Conservation (phyloP, 1,284 basidiomycete species). For the Tylopilus sp. region DNA sequence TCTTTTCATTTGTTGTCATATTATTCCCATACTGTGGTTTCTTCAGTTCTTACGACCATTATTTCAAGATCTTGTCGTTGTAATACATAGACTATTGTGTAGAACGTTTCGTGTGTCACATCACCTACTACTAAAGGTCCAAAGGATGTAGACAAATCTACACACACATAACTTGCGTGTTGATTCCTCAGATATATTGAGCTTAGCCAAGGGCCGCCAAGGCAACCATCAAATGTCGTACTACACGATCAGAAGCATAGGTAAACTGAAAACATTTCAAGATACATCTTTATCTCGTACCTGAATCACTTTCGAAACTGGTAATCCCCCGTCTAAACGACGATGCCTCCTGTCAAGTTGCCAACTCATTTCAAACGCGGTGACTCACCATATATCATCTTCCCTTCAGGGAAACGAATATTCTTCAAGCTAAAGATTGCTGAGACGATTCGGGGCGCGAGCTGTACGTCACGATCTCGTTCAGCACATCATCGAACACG, state of each 20-base stretch:
- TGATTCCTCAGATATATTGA: not conserved
- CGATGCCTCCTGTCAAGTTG: not conserved
- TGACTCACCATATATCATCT: constrained; percentile 31
- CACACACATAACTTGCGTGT: not conserved
- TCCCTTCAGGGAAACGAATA: constrained; percentile 13
- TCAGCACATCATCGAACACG: not conserved
- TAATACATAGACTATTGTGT: not conserved
- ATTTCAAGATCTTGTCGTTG: not conserved
- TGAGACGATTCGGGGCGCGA: constrained; percentile 36
- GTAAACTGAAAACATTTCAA: not conserved
- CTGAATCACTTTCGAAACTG: constrained; percentile 32
- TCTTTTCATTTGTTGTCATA: not conserved
- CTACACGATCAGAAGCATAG: constrained; percentile 18
- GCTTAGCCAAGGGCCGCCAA: not conserved
- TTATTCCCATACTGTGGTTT: not conserved
- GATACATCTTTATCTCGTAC: constrained; percentile 11
- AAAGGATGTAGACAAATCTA: not conserved
- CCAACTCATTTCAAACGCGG: not conserved
- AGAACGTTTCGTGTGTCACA: not conserved
- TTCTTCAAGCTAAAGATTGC: constrained; percentile 32
- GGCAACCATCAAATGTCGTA: constrained; percentile 30
- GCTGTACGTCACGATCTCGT: constrained; percentile 17
- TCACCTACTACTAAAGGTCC: not conserved
- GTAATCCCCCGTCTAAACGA: constrained; percentile 25
- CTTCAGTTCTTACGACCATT: not conserved